These are phyloP conservation scores for Perkinsus marinus DNA, from an alignment of 169 alveolate species.

Conservation along the genomic window DNA sequence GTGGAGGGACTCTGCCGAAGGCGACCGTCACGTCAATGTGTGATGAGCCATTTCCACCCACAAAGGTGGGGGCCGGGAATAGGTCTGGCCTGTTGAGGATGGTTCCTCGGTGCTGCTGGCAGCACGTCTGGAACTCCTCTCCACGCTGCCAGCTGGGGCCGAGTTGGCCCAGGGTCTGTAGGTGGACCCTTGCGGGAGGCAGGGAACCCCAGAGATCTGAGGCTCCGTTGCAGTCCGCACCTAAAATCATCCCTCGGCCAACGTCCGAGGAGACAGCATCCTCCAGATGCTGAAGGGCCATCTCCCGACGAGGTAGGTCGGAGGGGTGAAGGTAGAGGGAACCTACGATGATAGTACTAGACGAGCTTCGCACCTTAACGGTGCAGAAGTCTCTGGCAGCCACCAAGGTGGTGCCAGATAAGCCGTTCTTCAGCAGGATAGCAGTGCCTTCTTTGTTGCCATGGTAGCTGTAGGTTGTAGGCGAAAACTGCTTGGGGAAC, in stretches of 20 bases:
- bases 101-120: neutral
- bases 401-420: neutral
- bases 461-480: neutral
- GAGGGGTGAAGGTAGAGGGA: neutral
- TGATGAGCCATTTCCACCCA: neutral
- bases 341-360: neutral
- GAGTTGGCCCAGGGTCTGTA: neutral
- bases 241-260: neutral
- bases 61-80: neutral
- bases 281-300: neutral
- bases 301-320: neutral
- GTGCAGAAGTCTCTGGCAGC: neutral
- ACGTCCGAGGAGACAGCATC: neutral
- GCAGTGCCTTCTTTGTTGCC: neutral
- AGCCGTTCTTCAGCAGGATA: neutral
- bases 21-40: neutral
- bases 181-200: neutral
- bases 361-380: neutral
- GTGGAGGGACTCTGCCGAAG: neutral
- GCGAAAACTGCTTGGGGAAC: neutral
- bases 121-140: too few relatives aligned
- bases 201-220: neutral
- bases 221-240: neutral
- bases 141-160: neutral
- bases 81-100: neutral